These are phyloP conservation scores for Ustilago trichophora DNA, from an alignment of 1,284 basidiomycete species.

Conservation along the genomic window DNA sequence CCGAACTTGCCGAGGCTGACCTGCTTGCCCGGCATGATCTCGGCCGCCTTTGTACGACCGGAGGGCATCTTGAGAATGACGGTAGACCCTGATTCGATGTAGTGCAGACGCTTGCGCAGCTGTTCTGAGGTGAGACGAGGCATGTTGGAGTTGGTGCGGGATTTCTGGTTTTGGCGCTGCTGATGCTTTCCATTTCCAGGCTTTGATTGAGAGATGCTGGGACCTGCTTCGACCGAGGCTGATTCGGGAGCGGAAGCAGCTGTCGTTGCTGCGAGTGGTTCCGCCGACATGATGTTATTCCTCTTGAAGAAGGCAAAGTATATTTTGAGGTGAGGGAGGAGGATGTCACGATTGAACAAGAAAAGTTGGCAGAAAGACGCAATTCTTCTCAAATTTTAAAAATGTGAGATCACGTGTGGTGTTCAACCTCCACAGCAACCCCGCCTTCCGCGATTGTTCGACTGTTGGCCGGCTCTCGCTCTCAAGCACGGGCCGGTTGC, in stretches of 20 bases:
- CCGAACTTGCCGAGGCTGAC: slow-evolving; percentile 66
- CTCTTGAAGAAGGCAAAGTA: too few relatives aligned
- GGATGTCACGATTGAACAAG: not conserved
- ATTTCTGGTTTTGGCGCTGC: slow-evolving; percentile 4
- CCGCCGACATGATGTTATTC: slow-evolving; percentile 20
- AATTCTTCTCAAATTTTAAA: slow-evolving; percentile 6
- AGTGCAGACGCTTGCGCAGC: slow-evolving; percentile 43
- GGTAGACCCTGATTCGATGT: slow-evolving; percentile 43
- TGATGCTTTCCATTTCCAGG: not conserved
- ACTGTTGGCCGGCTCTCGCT: slow-evolving; percentile 8
- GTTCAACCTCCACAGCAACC: slow-evolving; percentile 1
- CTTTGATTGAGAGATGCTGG: slow-evolving; percentile 13
- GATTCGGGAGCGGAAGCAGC: not conserved
- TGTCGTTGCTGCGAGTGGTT: not conserved
- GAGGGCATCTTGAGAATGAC: slow-evolving; percentile 59
- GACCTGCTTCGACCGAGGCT: slow-evolving; percentile 6
- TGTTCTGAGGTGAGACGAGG: slow-evolving; percentile 36
- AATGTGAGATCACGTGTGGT: slow-evolving; percentile 11
- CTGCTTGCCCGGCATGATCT: slow-evolving; percentile 50
- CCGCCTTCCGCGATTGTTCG: slow-evolving; percentile 8
- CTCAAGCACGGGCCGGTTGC: slow-evolving; percentile 4
- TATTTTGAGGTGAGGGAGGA: too few relatives aligned
- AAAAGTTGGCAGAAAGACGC: too few relatives aligned
- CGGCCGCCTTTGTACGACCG: slow-evolving; percentile 56
- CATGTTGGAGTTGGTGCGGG: slow-evolving; percentile 6